These are phyloP conservation scores for Daldinia vernicosa DNA, from an alignment of 495 filamentous ascomycete species.

Conservation along the genomic window DNA sequence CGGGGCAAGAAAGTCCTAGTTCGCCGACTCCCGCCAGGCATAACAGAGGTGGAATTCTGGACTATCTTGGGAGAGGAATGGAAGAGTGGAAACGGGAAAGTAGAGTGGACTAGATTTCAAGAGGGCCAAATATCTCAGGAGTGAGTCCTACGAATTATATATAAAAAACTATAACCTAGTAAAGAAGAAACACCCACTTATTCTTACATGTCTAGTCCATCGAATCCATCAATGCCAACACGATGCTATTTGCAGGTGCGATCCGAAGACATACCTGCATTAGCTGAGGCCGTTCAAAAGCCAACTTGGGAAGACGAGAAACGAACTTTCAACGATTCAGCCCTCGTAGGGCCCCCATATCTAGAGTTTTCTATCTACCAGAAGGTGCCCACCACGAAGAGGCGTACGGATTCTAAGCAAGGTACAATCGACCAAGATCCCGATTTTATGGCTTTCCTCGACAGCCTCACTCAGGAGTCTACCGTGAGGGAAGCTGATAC, in stretches of 20 bases:
- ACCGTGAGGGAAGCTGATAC: slow-evolving; percentile 54
- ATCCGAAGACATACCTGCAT: slow-evolving; percentile 63
- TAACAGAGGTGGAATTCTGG: slow-evolving; percentile 84
- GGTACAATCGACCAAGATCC: slow-evolving; percentile 96
- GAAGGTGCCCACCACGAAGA: slow-evolving; percentile 73
- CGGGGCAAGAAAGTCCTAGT: slow-evolving; percentile 85
- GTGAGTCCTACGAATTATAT: slow-evolving; percentile 57
- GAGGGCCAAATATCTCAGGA: slow-evolving; percentile 89
- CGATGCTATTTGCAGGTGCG: slow-evolving; percentile 79
- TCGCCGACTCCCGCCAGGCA: slow-evolving; percentile 82
- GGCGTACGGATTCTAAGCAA: slow-evolving; percentile 81
- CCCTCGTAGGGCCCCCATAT: slow-evolving; percentile 75
- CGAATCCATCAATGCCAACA: slow-evolving; percentile 78
- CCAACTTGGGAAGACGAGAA: slow-evolving; percentile 77
- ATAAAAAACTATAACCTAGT: neutral
- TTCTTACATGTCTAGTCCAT: slow-evolving; percentile 62
- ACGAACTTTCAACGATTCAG: slow-evolving; percentile 70
- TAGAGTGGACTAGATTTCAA: slow-evolving; percentile 82
- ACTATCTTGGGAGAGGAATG: slow-evolving; percentile 80
- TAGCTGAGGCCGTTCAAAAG: slow-evolving; percentile 72
- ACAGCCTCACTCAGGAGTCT: slow-evolving; percentile 82
- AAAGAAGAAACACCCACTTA: slow-evolving; percentile 14
- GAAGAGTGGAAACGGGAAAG: slow-evolving; percentile 77
- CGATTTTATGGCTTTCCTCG: slow-evolving; percentile 92
- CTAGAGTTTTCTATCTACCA: slow-evolving; percentile 86